Evolutionary conservation across 225 moss, liverwort and hornwort species (phyloP), one percentile per base, ranked within the genome.

Genomic region (Sphagnum tenellum): DNA sequence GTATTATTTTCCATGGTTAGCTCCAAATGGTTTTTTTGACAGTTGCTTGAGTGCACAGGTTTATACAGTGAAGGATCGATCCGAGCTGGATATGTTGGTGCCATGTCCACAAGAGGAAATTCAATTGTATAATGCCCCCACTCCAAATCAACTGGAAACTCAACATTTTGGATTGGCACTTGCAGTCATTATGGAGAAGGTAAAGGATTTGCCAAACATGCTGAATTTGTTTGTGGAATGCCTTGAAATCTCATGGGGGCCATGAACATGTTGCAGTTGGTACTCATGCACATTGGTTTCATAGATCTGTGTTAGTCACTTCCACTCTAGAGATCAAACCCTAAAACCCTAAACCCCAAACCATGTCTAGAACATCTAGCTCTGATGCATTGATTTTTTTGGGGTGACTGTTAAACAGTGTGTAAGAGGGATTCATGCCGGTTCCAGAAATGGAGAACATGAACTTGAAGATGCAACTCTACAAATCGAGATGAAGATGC

Each of bases 51-150:
- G 29, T 29, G 29, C 76, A 65, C 87, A 92, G 96, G 74, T 98
- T 62, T 86, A 86, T 64, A 93, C 89, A 8, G 76, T 90, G 77
- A 84, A 87, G 76, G 87, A 90, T 62, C 79, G 83, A 11, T 56
- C 71, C 44, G 93, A 90, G 60, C 65, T 91, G 64, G 84, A 91
- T 49, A 63, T 12, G 50, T 67, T 86, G 69, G 83, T 87, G 60
- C 93, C 93, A 8, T 85, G 76, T 59, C 98, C 98, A 56, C 50
- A 62, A 63, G 64, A 77, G 63, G 61, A 82, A 49, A 61, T 76
- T 67, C 47, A 69, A 62, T 69, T 69, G 45, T 85, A 78, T 57
- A 63, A 79, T 11, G 70, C 77, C 7, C 62, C 73, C 11, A 67
- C 62, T 45, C 48, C 9, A 13, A 72, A 72, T 56, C 68, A 78